These are phyloP conservation scores for Aspergillus sp. DNA, from an alignment of 2,329 filamentous ascomycete species.

Conservation along the genomic window DNA sequence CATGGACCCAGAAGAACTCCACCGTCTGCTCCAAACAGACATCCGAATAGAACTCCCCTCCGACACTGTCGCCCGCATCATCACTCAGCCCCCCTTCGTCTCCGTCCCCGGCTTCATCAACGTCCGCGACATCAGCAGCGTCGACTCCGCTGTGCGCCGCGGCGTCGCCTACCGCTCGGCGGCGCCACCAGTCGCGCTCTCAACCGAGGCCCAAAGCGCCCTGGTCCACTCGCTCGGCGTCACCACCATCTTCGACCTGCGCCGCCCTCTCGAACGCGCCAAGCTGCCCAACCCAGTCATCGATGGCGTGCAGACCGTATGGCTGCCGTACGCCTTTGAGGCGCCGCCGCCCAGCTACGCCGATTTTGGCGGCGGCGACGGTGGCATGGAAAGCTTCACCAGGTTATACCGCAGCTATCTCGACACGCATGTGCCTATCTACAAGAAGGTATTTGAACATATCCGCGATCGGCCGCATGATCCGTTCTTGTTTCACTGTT, in stretches of 20 bases:
- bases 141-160: constrained; percentile 39
- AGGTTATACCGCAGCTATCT: constrained; percentile 67
- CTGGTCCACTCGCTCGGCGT: constrained; percentile 57
- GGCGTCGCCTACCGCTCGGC: constrained; percentile 65
- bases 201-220: constrained; percentile 50
- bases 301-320: constrained; percentile 54
- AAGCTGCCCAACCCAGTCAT: constrained; percentile 50
- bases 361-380: constrained; percentile 43
- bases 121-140: constrained; percentile 25
- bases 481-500: constrained; percentile 66
- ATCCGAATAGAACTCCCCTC: constrained; percentile 22
- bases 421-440: constrained; percentile 58
- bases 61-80: constrained; percentile 18
- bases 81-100: constrained; percentile 25
- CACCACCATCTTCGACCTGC: constrained; percentile 65
- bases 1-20: constrained; percentile 18
- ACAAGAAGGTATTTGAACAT: constrained; percentile 59
- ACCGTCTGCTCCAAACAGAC: constrained; percentile 21
- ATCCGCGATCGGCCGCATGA: constrained; percentile 46
- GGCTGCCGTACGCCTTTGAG: constrained; percentile 51
- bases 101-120: constrained; percentile 26
- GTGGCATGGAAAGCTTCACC: constrained; percentile 63
- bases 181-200: constrained; percentile 57
- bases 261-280: constrained; percentile 51
- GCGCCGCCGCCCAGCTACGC: neutral